Base-by-base conservation (phyloP, 257 asterid species). In the Avicennia marina region DNA sequence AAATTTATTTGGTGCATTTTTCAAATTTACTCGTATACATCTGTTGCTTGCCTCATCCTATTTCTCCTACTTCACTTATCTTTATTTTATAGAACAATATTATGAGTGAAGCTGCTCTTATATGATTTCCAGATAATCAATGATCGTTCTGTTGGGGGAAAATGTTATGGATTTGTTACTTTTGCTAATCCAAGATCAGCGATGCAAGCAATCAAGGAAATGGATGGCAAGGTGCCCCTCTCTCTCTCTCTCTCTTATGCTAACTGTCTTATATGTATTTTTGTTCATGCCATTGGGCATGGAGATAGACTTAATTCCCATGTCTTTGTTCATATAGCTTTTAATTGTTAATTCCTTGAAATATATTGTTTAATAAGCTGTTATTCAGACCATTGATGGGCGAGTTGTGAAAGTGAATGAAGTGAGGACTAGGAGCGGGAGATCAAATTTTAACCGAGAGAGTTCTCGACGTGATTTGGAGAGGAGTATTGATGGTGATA, bases 131-230 rank as follows among this genome's bases (percentile, higher is more conserved):
- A 89, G 95, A 78, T 86, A 72, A 72, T 86, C 57, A 89, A 86
- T 76, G 95, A 86, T 70, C 95, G 76, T 18, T 6, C 67, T 18
- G 61, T 70, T 62, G 89, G 94, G 58, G 95, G 94, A 24, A 86
- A 73, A 70, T 84, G 97, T 70, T 84, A 80, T 68, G 94, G 90
- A 2, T 86, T 86, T 72, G 88, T 89, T 61, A 86, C 95, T 20
- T 86, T 84, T 44, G 72, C 76, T 27, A 80, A 76, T 73, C 95
- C 90, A 61, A 81, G 88, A 63, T 84, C 97, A 58, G 93, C 95
- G 17, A 56, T 46, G 53, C 83, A 77, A 61, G 97, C 95, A 59
- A 86, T 89, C 44, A 60, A 70, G 63, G 94, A 81, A 55, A 86
- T 86, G 95, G 85, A 89, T 72, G 97, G 97, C 52, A 71, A 72